Evolutionary conservation across 2,329 filamentous ascomycete genomes (phyloP).

Genomic region (Colletotrichum spinosum): DNA sequence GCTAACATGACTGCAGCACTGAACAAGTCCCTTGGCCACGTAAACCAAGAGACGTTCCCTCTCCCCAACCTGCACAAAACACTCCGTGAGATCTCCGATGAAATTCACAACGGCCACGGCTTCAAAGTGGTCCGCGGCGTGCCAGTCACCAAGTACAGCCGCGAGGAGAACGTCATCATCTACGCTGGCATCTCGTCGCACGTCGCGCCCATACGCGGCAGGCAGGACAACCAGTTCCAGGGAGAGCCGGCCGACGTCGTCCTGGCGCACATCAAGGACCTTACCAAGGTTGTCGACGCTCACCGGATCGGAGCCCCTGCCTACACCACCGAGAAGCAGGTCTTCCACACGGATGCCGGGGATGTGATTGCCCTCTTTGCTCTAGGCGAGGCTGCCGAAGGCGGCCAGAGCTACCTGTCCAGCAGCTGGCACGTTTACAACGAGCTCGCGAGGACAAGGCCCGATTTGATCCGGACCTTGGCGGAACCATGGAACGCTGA

Average conservation of each 20-base stretch:
- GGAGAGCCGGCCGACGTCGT: slow-evolving; percentile 64
- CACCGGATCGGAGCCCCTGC: slow-evolving; percentile 65
- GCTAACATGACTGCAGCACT: not conserved
- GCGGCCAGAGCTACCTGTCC: slow-evolving; percentile 68
- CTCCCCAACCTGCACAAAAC: slow-evolving; percentile 61
- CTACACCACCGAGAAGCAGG: slow-evolving; percentile 71
- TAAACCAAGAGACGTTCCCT: slow-evolving; percentile 63
- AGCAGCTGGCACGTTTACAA: slow-evolving; percentile 73
- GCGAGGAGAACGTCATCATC: slow-evolving; percentile 69
- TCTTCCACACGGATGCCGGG: slow-evolving; percentile 71
- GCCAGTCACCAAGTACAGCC: slow-evolving; percentile 61
- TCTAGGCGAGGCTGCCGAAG: slow-evolving; percentile 61
- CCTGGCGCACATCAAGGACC: slow-evolving; percentile 72
- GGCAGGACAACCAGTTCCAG: slow-evolving; percentile 60
- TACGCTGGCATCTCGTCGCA: slow-evolving; percentile 71
- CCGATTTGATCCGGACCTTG: slow-evolving; percentile 70
- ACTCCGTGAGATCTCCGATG: slow-evolving; percentile 63
- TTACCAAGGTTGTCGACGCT: slow-evolving; percentile 52
- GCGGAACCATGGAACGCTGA: slow-evolving; percentile 62
- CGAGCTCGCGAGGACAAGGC: slow-evolving; percentile 66
- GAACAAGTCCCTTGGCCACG: slow-evolving; percentile 5
- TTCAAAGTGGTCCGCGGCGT: slow-evolving; percentile 72
- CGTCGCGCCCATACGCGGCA: slow-evolving; percentile 64
- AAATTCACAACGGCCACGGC: slow-evolving; percentile 68
- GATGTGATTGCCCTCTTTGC: slow-evolving; percentile 71